phyloP scores from a whole-genome alignment of 805 yeast species.

The Tetrapisispora nanseiensis region DNA sequence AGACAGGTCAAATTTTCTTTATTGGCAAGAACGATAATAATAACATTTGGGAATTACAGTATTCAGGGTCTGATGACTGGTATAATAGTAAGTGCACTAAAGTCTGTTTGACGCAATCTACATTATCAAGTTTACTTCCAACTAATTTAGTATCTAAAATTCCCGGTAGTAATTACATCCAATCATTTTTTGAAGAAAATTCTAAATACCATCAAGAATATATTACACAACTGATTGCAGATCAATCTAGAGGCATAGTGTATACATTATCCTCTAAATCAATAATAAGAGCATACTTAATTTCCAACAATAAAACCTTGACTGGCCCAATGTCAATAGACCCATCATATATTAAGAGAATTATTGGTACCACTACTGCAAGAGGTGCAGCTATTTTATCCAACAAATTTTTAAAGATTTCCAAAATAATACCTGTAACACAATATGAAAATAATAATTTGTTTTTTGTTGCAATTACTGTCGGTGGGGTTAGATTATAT shows the following conservation, averaged over 20 bases:
- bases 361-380: constrained; percentile 35
- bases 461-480: constrained; percentile 68
- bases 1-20: constrained; percentile 74
- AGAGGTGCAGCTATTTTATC: constrained; percentile 47
- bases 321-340: constrained; percentile 32
- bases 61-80: constrained; percentile 78
- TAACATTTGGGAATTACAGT: constrained; percentile 80
- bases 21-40: constrained; percentile 69
- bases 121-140: constrained; percentile 45
- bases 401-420: constrained; percentile 47
- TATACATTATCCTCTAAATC: constrained; percentile 80
- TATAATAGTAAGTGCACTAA: constrained; percentile 75
- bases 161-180: constrained; percentile 32
- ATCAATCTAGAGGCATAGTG: constrained; percentile 63
- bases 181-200: constrained; percentile 29
- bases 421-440: constrained; percentile 35
- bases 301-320: constrained; percentile 30
- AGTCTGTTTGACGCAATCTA: constrained; percentile 69
- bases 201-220: constrained; percentile 39
- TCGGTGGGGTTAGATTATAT: constrained; percentile 74
- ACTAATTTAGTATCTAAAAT: constrained; percentile 23
- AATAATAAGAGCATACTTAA: constrained; percentile 67
- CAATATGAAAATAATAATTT: constrained; percentile 57
- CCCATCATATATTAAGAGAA: constrained; percentile 31
- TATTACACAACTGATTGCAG: constrained; percentile 57